phyloP scores from a whole-genome alignment of 2,329 filamentous ascomycete genomes.

The Sclerotinia subarctica region DNA sequence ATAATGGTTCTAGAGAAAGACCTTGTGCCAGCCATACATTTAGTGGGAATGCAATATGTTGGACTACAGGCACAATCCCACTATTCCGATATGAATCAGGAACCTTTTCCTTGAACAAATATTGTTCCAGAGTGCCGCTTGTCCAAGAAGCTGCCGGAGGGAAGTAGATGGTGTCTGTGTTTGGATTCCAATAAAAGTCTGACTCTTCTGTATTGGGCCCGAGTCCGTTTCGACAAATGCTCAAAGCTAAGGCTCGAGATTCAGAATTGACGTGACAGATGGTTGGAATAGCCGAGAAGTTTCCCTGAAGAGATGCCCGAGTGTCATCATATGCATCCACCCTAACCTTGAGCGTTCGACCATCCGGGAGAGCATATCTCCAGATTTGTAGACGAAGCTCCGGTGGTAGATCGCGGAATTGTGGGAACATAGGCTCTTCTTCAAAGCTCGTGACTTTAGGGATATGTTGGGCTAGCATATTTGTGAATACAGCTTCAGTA shows the following conservation, averaged over 20 bases:
- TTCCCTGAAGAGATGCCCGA: not conserved
- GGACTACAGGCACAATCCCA: not conserved
- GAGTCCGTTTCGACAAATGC: not conserved
- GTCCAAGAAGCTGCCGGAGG: conserved; percentile 9
- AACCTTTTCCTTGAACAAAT: not conserved
- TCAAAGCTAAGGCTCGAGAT: conserved; percentile 6
- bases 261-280: conserved; percentile 21
- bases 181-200: conserved; percentile 15
- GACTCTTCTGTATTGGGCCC: not conserved
- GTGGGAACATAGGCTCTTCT: not conserved
- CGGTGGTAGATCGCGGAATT: not conserved
- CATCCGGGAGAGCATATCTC: not conserved
- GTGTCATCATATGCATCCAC: conserved; percentile 4
- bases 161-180: conserved; percentile 3
- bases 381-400: conserved; percentile 7
- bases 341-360: conserved; percentile 5
- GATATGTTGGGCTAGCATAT: not conserved
- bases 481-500: not conserved
- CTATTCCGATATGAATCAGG: not conserved
- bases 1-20: not conserved
- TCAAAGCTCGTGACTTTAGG: not conserved
- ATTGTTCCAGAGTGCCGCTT: not conserved
- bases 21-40: conserved; percentile 1
- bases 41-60: not conserved
- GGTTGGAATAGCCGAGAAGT: conserved; percentile 26